Evolutionary conservation across 2,329 filamentous ascomycete genomes (phyloP), one percentile per base, ranked within the genome.

Genomic region (Aspergillus transmontanensis): DNA sequence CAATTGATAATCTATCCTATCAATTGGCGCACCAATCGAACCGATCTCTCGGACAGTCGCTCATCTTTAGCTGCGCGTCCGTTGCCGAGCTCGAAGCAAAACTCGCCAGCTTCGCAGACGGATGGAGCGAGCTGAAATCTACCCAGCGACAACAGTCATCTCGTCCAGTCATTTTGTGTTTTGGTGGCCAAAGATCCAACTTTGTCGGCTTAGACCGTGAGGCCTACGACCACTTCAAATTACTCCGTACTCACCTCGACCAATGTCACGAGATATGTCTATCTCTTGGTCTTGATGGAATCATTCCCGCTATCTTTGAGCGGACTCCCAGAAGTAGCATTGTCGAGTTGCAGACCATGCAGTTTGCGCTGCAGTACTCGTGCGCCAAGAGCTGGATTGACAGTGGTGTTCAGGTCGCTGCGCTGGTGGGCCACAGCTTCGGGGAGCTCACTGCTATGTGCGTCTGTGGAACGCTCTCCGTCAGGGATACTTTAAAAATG

Each of bases 401-500:
- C 6, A 43, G 34, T 4, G 55, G 55, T 4, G 34, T 57, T 6
- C 14, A 26, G 28, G 55, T 57, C 11, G 11, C 36, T 6, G 26
- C 34, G 7, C 23, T 57, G 11, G 41, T 57, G 6, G 55, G 55
- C 26, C 55, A 57, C 26, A 57, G 55, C n/a, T 57, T 61, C 9
- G 23, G 45, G 26, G 51, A 39, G 6, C 46, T 57, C 41, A 57
- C 34, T n/a, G 41, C 16, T 19, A 48, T 32, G 53, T 46, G n/a
- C 28, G 23, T 21, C n/a, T 56, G 23, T 12, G 30, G 28, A 43
- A 34, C n/a, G n/a, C n/a, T 56, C 5, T 72, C 68, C 0, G 66
- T 79, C 0, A 11, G 64, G 16, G 77, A 80, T 50, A 64, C 70
- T 0, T 19, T 79, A 2, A 71, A 62, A 9, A 12, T 71, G 48